Evolutionary conservation across 371 early-diverging fungal species (phyloP).

Genomic region (Mortierella sp.): DNA sequence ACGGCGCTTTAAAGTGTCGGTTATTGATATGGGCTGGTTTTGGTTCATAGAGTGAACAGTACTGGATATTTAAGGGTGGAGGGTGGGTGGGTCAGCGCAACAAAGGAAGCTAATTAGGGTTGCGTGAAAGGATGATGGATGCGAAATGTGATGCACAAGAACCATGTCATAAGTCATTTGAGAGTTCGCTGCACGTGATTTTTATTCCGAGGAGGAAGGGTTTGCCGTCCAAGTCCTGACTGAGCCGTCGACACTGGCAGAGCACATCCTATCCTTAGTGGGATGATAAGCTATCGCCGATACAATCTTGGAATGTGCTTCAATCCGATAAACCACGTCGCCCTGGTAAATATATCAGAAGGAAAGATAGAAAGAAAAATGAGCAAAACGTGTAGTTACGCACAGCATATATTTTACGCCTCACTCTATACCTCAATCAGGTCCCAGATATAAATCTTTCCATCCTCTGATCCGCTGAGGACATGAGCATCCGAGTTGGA

Average conservation of each 20-base stretch:
- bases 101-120: too few species aligned
- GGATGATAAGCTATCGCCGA: constrained; percentile 70
- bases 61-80: neutral
- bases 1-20: constrained; percentile 55
- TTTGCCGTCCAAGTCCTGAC: constrained; percentile 51
- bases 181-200: constrained; percentile 4
- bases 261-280: constrained; percentile 57
- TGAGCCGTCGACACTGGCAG: constrained; percentile 66
- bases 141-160: too few species aligned
- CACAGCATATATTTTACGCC: too few species aligned
- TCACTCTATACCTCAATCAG: constrained; percentile 79
- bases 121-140: neutral
- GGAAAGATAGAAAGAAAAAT: too few species aligned
- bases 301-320: constrained; percentile 65
- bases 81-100: too few species aligned
- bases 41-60: neutral
- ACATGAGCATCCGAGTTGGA: constrained; percentile 80
- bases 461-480: constrained; percentile 93
- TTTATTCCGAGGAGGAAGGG: too few species aligned
- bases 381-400: too few species aligned
- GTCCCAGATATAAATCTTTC: constrained; percentile 88
- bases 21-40: constrained; percentile 55
- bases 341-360: constrained; percentile 45
- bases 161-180: too few species aligned
- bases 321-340: constrained; percentile 54